Base-by-base conservation (phyloP, 2,329 filamentous ascomycete genomes). In the Ophiobolus disseminans region DNA sequence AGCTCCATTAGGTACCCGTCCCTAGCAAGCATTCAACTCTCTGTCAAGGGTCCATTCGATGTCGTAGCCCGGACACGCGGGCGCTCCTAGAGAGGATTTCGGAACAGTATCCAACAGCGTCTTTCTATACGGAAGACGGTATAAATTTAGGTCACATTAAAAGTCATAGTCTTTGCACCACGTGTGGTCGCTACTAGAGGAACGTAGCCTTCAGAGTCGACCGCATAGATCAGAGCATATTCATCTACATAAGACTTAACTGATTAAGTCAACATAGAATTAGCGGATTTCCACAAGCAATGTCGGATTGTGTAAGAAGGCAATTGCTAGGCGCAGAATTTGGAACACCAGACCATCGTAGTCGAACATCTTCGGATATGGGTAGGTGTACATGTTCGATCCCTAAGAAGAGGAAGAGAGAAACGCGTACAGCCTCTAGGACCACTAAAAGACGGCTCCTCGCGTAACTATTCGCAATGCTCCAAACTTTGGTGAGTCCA, bases 271-370 rank as follows among this genome's bases (percentile, higher is more conserved):
- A 45, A 36, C 26, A 53, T 11, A 47, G 28, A 43, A 56, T 57
- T n/a, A 55, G 57, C 20, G 25, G 54, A 36, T 60, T 60, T 46
- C 51, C 32, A 7, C 28, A 57, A 30, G 41, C 17, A 3, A 47
- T 57, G 16, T 23, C 35, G 28, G n/a, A 48, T 2, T 45, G 57
- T 3, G 28, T 23, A 42, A 41, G n/a, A 42, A 35, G 43, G 9
- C 19, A 60, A 47, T 36, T 45, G 25, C 54, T 60, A 37, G 42
- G 51, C 22, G 13, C 35, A 45, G 11, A 38, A 2, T 58, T 58
- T 51, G 17, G 53, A 6, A 56, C 41, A 42, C 16, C 13, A 40
- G 46, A 56, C 45, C 19, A 58, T 43, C 8, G 53, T 30, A 14
- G 26, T 16, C 10, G 7, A 11, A 30, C 35, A 25, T 44, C 45